These are phyloP conservation scores for Mucor circinelloides DNA, from an alignment of 371 early-diverging fungal genomes.

Conservation along the genomic window DNA sequence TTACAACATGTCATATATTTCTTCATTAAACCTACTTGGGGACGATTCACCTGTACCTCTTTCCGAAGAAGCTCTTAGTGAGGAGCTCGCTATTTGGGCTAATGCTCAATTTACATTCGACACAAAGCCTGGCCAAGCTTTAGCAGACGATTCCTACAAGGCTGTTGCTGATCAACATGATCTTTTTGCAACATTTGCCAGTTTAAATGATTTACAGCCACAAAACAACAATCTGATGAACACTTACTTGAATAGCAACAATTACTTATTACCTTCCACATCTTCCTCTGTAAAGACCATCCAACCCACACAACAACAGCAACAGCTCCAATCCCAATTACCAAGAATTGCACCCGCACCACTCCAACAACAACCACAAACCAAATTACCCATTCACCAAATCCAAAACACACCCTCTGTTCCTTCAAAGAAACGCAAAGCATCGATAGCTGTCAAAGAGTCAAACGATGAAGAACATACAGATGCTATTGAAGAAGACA, in stretches of 20 bases:
- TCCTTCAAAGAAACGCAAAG: slow-evolving; percentile 5
- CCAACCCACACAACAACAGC: not conserved
- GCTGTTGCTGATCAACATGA: slow-evolving; percentile 8
- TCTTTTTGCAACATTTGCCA: slow-evolving; percentile 13
- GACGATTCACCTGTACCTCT: slow-evolving; percentile 40
- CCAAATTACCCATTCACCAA: not conserved
- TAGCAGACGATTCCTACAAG: slow-evolving; percentile 29
- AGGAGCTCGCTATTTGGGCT: slow-evolving; percentile 64
- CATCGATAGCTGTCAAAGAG: not conserved
- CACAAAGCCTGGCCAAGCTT: slow-evolving; percentile 47
- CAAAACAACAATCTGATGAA: not conserved
- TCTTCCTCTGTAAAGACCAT: not conserved
- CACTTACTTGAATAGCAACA: not conserved
- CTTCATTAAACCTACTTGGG: slow-evolving; percentile 42
- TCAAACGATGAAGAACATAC: slow-evolving; percentile 9
- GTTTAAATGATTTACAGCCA: not conserved
- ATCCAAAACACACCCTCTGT: not conserved
- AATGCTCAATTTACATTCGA: slow-evolving; percentile 76
- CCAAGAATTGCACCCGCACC: slow-evolving; percentile 48
- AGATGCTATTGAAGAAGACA: slow-evolving; percentile 71
- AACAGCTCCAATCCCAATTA: slow-evolving; percentile 12
- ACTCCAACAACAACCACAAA: slow-evolving; percentile 3
- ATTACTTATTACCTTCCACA: not conserved
- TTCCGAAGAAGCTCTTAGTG: slow-evolving; percentile 42
- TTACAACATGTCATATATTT: slow-evolving; percentile 48